Conservation (phyloP, 495 filamentous ascomycete genomes). For the Aspergillus leporis region DNA sequence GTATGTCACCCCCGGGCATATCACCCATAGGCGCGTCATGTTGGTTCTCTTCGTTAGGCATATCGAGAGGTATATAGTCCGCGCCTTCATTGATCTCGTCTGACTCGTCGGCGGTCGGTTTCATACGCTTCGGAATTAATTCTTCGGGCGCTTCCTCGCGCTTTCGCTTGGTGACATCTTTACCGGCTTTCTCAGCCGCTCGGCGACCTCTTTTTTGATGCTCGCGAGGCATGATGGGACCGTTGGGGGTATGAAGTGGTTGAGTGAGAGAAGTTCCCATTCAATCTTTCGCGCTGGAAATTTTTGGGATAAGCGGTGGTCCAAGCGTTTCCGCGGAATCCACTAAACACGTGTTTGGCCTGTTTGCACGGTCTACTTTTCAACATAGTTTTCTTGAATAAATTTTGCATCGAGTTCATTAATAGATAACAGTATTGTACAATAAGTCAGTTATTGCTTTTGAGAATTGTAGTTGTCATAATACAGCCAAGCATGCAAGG, state of each 20-base stretch:
- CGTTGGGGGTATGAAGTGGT: conserved; percentile 4
- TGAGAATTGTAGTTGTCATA: conserved; percentile 30
- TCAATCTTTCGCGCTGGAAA: conserved; percentile 24
- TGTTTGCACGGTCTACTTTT: conserved; percentile 21
- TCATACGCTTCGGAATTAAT: conserved; percentile 39
- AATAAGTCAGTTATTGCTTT: background rate
- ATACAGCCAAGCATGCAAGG: conserved; percentile 13
- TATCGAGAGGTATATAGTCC: conserved; percentile 42
- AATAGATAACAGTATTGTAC: conserved; percentile 1
- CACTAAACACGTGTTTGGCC: conserved; percentile 30
- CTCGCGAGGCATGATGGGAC: conserved; percentile 51
- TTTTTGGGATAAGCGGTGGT: conserved; percentile 48
- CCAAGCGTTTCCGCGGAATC: conserved; percentile 40
- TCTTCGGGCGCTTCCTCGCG: conserved; percentile 44
- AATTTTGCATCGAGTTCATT: conserved; percentile 5
- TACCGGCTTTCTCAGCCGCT: conserved; percentile 51
- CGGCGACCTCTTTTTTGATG: conserved; percentile 69
- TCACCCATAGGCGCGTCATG: conserved; percentile 30
- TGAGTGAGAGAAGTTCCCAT: background rate
- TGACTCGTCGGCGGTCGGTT: conserved; percentile 32
- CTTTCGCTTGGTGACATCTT: conserved; percentile 45
- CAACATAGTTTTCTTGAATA: too few relatives aligned
- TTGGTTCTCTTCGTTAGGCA: conserved; percentile 18
- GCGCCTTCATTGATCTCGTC: conserved; percentile 27
- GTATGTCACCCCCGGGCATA: conserved; percentile 48